Conservation (phyloP, 805 yeast genomes). For the Scheffersomyces coipomensis region DNA sequence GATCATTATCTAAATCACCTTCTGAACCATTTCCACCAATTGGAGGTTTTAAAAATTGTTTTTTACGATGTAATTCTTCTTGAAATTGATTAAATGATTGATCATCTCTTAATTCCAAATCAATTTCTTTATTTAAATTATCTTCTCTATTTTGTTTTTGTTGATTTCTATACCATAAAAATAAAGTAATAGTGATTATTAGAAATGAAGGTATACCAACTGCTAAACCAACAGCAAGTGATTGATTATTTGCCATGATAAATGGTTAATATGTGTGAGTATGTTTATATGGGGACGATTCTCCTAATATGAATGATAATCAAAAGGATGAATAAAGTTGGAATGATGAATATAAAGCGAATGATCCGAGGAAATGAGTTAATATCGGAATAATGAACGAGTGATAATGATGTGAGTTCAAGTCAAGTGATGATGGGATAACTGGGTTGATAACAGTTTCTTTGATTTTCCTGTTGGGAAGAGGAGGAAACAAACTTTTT, state of each 20-base stretch:
- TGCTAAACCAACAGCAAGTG: slow-evolving; percentile 40
- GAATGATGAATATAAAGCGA: too few species aligned
- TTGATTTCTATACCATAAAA: slow-evolving; percentile 29
- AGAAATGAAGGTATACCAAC: slow-evolving; percentile 39
- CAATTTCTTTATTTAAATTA: slow-evolving; percentile 21
- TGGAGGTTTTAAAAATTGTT: neutral
- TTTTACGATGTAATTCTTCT: slow-evolving; percentile 31
- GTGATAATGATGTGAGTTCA: too few species aligned
- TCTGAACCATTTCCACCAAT: neutral
- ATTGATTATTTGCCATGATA: slow-evolving; percentile 15
- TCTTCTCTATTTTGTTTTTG: slow-evolving; percentile 33
- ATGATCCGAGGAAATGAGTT: too few species aligned
- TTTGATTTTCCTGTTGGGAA: too few species aligned
- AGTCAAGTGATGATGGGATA: too few species aligned
- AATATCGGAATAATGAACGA: too few species aligned
- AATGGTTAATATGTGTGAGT: too few species aligned
- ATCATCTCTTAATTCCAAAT: slow-evolving; percentile 36
- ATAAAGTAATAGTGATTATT: slow-evolving; percentile 18
- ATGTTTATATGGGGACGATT: too few species aligned
- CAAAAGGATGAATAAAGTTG: too few species aligned
- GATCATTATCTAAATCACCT: neutral
- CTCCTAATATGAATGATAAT: too few species aligned
- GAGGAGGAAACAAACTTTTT: too few species aligned
- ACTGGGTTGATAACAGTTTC: too few species aligned
- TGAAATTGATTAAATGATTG: slow-evolving; percentile 34